Percentiles rank a stretch among this genome's conserved stretches.
phyloP scores from a whole-genome alignment of 2,329 filamentous ascomycete species.

The Paraphoma sp. region DNA sequence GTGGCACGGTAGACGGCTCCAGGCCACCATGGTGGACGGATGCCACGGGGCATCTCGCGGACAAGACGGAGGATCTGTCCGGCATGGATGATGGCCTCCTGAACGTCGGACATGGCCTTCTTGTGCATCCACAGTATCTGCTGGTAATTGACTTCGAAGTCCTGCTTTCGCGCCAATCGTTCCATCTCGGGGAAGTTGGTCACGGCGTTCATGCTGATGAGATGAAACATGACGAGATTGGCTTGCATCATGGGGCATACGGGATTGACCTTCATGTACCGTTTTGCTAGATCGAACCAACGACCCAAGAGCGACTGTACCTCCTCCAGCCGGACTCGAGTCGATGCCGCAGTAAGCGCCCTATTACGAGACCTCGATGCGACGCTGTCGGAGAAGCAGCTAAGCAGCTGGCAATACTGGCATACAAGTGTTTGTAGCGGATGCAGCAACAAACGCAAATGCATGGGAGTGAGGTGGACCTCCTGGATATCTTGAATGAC shows the following conservation, averaged over 20 bases:
- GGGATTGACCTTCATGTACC: constrained; percentile 62
- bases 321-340: constrained; percentile 67
- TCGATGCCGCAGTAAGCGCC: constrained; percentile 65
- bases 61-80: constrained; percentile 71
- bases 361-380: constrained; percentile 55
- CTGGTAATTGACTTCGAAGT: constrained; percentile 63
- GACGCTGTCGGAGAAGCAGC: constrained; percentile 67
- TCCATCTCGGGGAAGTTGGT: constrained; percentile 73
- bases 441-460: constrained; percentile 72
- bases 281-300: constrained; percentile 71
- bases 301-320: constrained; percentile 68
- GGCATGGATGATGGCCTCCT: constrained; percentile 71
- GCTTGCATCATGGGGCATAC: constrained; percentile 67
- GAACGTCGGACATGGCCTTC: constrained; percentile 67
- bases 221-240: constrained; percentile 73
- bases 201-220: constrained; percentile 72
- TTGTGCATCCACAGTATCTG: constrained; percentile 63
- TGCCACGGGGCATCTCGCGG: constrained; percentile 64
- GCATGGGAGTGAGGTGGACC: constrained; percentile 60
- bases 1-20: constrained; percentile 70
- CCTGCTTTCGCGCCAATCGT: constrained; percentile 67
- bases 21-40: constrained; percentile 74
- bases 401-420: constrained; percentile 69
- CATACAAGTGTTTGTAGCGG: constrained; percentile 70
- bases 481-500: constrained; percentile 54